Base-by-base conservation (phyloP, 306 rosid species). In the Lathyrus aphaca region DNA sequence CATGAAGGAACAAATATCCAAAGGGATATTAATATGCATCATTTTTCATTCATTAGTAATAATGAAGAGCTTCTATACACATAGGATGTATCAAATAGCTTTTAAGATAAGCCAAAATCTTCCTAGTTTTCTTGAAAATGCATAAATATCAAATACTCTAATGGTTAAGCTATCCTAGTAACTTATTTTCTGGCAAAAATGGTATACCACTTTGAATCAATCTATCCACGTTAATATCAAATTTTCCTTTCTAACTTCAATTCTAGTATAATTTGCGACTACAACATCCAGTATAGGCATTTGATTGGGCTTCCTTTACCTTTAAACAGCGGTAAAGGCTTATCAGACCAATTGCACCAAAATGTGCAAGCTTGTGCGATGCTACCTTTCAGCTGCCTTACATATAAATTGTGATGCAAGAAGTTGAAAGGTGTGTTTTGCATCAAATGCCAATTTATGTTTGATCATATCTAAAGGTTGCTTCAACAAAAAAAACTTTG, bases 351-450 rank as follows among this genome's bases (percentile, higher is more conserved):
- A 69, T 13, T 48, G 14, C 49, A 73, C 43, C 38, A 66, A 71
- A 65, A 72, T 65, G 48, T 74, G 59, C 71, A 65, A 65, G 65
- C 59, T 59, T 40, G 23, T 13, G 32, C 53, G 44, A 78, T 64
- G 48, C 27, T 66, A 78, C 54, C 62, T 45, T 32, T 71, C 75
- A 66, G 30, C 64, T 14, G 23, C 43, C 44, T 65, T 23, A 13
- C 54, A 27, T 12, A 10, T 10, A 50, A 58, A n/a, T 71, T 76
- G 45, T 44, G 32, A 72, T 25, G 76, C 51, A 63, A 39, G 23
- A 54, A 64, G 73, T 61, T 61, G 63, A 45, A 66, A 38, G 37
- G 32, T 44, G 3, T 45, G 4, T 61, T n/a, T 65, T 27, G 64
- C 64, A 55, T 66, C 37, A 8, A 64, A 62, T 42, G 67, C 7